Conservation (phyloP, 192 early-diverging fungal genomes). For the Entophlyctis luteolus region DNA sequence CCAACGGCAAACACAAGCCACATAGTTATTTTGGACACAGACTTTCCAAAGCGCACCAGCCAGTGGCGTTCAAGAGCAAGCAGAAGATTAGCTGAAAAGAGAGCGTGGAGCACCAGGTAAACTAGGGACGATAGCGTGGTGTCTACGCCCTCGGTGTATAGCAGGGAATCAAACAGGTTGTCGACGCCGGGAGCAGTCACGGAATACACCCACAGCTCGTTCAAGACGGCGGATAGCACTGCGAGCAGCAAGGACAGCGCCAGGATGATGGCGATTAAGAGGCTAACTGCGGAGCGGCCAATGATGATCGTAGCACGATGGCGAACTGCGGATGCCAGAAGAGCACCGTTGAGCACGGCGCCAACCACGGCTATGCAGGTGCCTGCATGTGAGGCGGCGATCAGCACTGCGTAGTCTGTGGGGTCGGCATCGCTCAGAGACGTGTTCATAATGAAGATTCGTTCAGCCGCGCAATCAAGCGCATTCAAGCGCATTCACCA, state of each 20-base stretch:
- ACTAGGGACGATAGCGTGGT: not conserved
- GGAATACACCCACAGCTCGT: slow-evolving; percentile 5
- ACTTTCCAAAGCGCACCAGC: not conserved
- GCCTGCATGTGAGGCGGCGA: not conserved
- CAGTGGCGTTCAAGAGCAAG: slow-evolving; percentile 19
- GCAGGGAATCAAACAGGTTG: not conserved
- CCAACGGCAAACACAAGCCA: not conserved
- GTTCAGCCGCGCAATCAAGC: no score
- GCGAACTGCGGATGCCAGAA: not conserved
- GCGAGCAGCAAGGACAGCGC: not conserved
- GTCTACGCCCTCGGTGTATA: not conserved
- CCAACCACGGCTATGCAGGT: not conserved
- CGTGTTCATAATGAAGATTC: no score
- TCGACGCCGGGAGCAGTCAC: not conserved
- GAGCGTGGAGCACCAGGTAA: not conserved
- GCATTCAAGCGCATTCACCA: no score
- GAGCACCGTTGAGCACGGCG: not conserved
- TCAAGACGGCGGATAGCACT: not conserved
- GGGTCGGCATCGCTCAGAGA: no score
- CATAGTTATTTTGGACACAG: not conserved
- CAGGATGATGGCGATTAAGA: not conserved
- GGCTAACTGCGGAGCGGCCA: slow-evolving; percentile 1
- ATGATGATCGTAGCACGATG: not conserved
- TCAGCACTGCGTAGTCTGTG: not conserved
- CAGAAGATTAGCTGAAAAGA: slow-evolving; percentile 7